Evolutionary conservation across 2,329 filamentous ascomycete species (phyloP), one percentile per base, ranked within the genome.

Genomic region (Helicocarpus griseus): DNA sequence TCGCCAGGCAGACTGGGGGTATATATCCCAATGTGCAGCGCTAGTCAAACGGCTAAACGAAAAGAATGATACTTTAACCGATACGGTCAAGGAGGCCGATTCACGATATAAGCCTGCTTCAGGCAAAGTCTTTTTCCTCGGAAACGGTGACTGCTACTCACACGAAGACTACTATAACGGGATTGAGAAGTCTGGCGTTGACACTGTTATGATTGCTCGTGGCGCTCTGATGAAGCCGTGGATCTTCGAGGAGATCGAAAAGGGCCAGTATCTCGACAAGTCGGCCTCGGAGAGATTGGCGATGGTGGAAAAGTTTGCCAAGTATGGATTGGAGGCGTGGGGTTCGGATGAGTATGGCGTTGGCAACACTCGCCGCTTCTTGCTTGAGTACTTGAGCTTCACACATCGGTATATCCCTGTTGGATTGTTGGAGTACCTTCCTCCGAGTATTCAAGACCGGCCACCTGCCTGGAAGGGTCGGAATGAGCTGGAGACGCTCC

Each of bases 181-280:
- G 62, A 75, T 97, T 36, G 77, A 85, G 45, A 79, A 91, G 53
- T 79, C 87, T 33, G 80, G 81, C 44, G 89, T 97, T 43, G 91
- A 97, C 72, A 83, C 83, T n/a, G 87, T 95, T 65, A 97, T 98
- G 93, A 82, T 97, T 55, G 93, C 85, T n/a, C 87, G 93, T 54
- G 93, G 93, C 52, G 93, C 93, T 8, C 79, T 98, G 53, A 88
- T 97, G 72, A 98, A 98, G 73, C 93, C 93, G 0, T 98, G 93
- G 93, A 77, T 98, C 56, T 98, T 97, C 65, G 93, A 98, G 69
- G 93, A 98, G 70, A 97, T 98, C 51, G 81, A 87, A 59, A 80
- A 83, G 56, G 86, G 87, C 4, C 93, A 97, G 69, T 96, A 97
- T 65, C 80, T 98, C 36, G 93, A 98, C 75, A 98, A 98, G 70